phyloP scores from a whole-genome alignment of 2,329 filamentous ascomycete species.

The Beauveria brongniartii region DNA sequence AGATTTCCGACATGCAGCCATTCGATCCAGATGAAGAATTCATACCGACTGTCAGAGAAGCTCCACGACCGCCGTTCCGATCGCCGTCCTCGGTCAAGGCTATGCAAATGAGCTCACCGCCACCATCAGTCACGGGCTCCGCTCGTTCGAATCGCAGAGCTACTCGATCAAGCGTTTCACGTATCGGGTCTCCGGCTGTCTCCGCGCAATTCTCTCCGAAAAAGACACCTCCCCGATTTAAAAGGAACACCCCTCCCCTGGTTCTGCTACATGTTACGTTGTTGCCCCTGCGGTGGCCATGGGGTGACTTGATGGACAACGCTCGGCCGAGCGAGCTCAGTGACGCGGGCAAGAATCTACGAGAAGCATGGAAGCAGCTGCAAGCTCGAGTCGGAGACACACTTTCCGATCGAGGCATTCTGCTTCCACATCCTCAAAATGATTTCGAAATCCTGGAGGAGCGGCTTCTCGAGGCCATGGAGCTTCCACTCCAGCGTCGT shows the following conservation, averaged over 20 bases:
- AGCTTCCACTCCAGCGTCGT: slow-evolving; percentile 55
- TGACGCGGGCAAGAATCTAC: slow-evolving; percentile 41
- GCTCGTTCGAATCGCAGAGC: slow-evolving; percentile 44
- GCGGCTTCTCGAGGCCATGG: slow-evolving; percentile 64
- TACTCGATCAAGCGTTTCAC: slow-evolving; percentile 41
- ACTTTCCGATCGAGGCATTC: slow-evolving; percentile 62
- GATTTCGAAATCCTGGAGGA: slow-evolving; percentile 77
- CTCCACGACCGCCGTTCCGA: slow-evolving; percentile 56
- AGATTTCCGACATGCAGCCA: slow-evolving; percentile 45
- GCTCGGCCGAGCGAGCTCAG: slow-evolving; percentile 33
- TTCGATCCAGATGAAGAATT: slow-evolving; percentile 39
- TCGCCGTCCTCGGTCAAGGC: slow-evolving; percentile 62
- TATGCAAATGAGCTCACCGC: slow-evolving; percentile 63
- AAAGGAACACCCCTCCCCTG: slow-evolving; percentile 53
- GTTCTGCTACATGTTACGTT: slow-evolving; percentile 73
- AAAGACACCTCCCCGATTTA: slow-evolving; percentile 51
- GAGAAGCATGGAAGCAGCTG: slow-evolving; percentile 57
- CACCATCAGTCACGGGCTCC: slow-evolving; percentile 48
- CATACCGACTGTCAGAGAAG: slow-evolving; percentile 47
- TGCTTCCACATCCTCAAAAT: slow-evolving; percentile 70
- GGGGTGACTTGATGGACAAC: slow-evolving; percentile 47
- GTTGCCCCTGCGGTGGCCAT: slow-evolving; percentile 60
- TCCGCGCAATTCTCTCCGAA: slow-evolving; percentile 48
- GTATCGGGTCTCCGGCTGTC: slow-evolving; percentile 46
- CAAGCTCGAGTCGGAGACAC: slow-evolving; percentile 66